Evolutionary conservation across 1,139 yeast species (phyloP).

Genomic region (Debaryomycetaceae sp.): DNA sequence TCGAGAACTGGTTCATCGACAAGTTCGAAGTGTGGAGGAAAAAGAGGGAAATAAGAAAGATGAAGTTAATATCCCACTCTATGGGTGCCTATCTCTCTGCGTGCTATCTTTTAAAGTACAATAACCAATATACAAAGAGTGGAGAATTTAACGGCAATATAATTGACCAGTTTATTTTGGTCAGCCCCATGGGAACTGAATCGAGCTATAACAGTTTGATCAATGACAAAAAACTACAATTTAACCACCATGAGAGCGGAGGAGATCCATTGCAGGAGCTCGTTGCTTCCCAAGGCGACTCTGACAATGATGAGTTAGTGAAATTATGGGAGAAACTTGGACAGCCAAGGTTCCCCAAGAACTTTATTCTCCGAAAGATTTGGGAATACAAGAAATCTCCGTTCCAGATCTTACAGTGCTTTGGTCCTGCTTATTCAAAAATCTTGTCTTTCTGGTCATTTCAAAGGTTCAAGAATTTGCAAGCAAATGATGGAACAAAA

Average conservation of each 20-base stretch:
- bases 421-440: constrained; percentile 42
- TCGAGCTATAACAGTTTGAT: constrained; percentile 35
- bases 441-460: constrained; percentile 43
- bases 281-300: constrained; percentile 17
- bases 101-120: constrained; percentile 42
- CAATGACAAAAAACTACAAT: constrained; percentile 27
- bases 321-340: constrained; percentile 35
- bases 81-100: constrained; percentile 46
- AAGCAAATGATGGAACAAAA: constrained; percentile 13
- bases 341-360: constrained; percentile 38
- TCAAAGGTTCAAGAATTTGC: constrained; percentile 34
- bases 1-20: constrained; percentile 46
- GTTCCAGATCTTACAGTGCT: constrained; percentile 35
- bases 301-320: constrained; percentile 19
- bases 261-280: constrained; percentile 29
- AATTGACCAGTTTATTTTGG: constrained; percentile 31
- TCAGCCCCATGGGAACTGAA: constrained; percentile 50
- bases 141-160: constrained; percentile 9
- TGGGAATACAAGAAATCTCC: constrained; percentile 44
- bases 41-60: constrained; percentile 19
- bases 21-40: constrained; percentile 38
- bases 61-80: constrained; percentile 39
- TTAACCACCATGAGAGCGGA: constrained; percentile 30
- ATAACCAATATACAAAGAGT: constrained; percentile 13
- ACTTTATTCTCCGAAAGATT: constrained; percentile 26